Base-by-base conservation (phyloP, 805 yeast species). In the Yarrowia osloensis region DNA sequence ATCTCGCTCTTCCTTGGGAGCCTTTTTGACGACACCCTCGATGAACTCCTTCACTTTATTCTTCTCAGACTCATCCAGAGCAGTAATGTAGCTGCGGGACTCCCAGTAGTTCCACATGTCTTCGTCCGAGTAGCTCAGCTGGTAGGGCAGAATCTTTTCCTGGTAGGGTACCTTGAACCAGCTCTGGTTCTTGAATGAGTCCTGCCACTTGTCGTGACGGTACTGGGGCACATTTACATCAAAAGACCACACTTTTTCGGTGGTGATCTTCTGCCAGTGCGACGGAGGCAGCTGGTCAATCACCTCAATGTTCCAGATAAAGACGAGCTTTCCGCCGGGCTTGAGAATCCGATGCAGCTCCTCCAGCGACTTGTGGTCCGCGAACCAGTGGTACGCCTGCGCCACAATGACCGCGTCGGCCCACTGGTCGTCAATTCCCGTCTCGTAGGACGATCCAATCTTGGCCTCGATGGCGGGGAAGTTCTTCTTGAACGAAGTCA, bases 371-470 rank as follows among this genome's bases (percentile, higher is more conserved):
- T 76, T 78, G 2, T 68, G 52, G 70, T 84, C 86, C n/a, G 85
- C 80, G 74, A 86, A 86, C 90, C 90, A 86, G 70, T 86, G 90
- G 73, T 83, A 86, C 0, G 85, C 90, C 70, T 86, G 89, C 0
- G 89, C 88, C 11, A 83, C 75, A 11, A 85, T 76, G 1, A 86
- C 76, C 0, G 82, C 81, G 73, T 86, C 89, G 22, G 80, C 78
- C 0, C 82, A 74, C 31, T 74, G 69, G 67, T 80, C 84, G 1
- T 74, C 77, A 0, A 81, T 69, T 0, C 88, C 87, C n/a, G 85
- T 71, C 1, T 75, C 69, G 70, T 83, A 83, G 22, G 84, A 79
- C 7, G 83, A 77, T 0, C 85, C 86, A 33, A 73, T 71, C 11
- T 74, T 68, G 24, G 76, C 69, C 28, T 76, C 72, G 9, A 84